These are phyloP conservation scores for Colletotrichum eremochloae DNA, from an alignment of 2,329 filamentous ascomycete genomes.

Conservation along the genomic window DNA sequence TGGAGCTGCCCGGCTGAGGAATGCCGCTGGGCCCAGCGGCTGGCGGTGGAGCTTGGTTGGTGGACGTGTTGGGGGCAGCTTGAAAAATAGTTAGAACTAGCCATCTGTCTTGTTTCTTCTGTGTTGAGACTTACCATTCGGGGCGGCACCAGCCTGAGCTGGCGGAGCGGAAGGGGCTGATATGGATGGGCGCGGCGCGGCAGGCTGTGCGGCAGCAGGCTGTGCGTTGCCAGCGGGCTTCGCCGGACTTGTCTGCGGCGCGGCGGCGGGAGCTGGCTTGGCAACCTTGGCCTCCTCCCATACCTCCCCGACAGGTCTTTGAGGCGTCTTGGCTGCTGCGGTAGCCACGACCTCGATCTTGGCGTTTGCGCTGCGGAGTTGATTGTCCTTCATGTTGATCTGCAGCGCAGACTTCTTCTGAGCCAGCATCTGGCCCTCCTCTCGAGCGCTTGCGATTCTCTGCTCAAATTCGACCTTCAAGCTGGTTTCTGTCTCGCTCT, in stretches of 20 bases:
- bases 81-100: neutral
- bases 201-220: slow-evolving; percentile 22
- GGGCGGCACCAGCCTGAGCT: slow-evolving; percentile 39
- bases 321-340: slow-evolving; percentile 86
- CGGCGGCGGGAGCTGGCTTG: slow-evolving; percentile 43
- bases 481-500: slow-evolving; percentile 64
- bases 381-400: slow-evolving; percentile 84
- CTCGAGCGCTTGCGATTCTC: slow-evolving; percentile 66
- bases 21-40: slow-evolving; percentile 18
- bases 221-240: slow-evolving; percentile 35
- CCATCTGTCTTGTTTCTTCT: slow-evolving; percentile 15
- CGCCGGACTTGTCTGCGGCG: slow-evolving; percentile 41
- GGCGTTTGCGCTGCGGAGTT: slow-evolving; percentile 71
- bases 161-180: slow-evolving; percentile 37
- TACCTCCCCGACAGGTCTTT: slow-evolving; percentile 86
- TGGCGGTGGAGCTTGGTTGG: slow-evolving; percentile 20
- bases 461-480: slow-evolving; percentile 64
- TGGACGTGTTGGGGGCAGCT: slow-evolving; percentile 7
- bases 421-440: slow-evolving; percentile 78
- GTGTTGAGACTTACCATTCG: slow-evolving; percentile 35
- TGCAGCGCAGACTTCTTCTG: slow-evolving; percentile 81
- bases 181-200: slow-evolving; percentile 29
- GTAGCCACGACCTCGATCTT: slow-evolving; percentile 85
- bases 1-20: slow-evolving; percentile 23
- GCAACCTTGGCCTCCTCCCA: slow-evolving; percentile 81